Evolutionary conservation across 345 rosid species (phyloP), one percentile per base, ranked within the genome.

Genomic region (Aquilaria malaccensis): DNA sequence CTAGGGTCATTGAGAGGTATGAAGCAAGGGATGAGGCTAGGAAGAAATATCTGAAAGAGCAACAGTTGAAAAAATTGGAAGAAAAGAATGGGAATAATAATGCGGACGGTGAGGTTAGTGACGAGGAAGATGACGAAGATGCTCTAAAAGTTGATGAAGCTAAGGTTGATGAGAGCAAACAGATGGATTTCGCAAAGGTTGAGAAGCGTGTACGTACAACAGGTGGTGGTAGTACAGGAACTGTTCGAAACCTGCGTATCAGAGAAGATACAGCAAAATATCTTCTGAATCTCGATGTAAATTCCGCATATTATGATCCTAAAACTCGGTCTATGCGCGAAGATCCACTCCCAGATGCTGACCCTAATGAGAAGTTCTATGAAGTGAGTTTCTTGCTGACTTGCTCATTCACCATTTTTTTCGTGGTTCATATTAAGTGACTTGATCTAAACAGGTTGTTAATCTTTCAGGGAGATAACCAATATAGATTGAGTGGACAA

Each of bases 171-270:
- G 97, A 93, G 77, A 87, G 96, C 74, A 81, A 85, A 61, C 98
- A 93, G 62, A 93, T 93, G 96, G 98, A 93, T 70, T 90, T 93
- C 65, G 92, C 98, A 13, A 90, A 85, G 75, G 97, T 93, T 54
- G 98, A 93, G 74, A 93, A 93, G 79, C 92, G 98, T 80, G 99
- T 93, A 32, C 83, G 97, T 22, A 90, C 96, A 33, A 84, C 97
- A 1, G 96, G 99, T 61, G 96, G 97, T 76, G 98, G 98, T 53
- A 93, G 96, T 75, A 93, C 96, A 7, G 99, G 97, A 83, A 93
- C 99, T 52, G 99, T 93, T 12, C 82, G 93, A 63, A 85, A 88
- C 64, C 64, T 88, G 82, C 92, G 92, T 70, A 85, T 85, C 49
- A 78, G 92, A 53, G 96, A 88, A 64, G 96, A 88, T 50, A 83